Evolutionary conservation across 2,329 filamentous ascomycete genomes (phyloP), one percentile per base, ranked within the genome.

Genomic region (Colletotrichum cuscutae): DNA sequence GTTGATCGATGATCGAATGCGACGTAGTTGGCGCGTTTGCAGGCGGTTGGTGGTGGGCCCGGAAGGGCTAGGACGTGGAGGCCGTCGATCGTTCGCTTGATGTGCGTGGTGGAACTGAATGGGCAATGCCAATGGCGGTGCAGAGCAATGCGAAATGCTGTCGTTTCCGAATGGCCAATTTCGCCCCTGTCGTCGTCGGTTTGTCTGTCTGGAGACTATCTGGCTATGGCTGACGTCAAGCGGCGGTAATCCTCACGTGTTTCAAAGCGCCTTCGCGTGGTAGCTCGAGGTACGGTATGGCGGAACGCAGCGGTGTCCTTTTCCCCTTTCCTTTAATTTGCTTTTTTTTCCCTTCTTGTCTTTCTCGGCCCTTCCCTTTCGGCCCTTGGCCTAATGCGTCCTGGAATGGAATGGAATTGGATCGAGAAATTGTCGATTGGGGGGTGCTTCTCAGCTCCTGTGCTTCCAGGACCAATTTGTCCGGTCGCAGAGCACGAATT

Each of bases 1-100:
- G 52, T 46, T 69, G 59, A 60, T 72, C 24, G 54, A 54, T 69
- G 70, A 64, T 59, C 65, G 70, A 59, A 72, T 69, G 42, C 69
- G 30, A 69, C 69, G 69, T 69, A 49, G 8, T 22, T 49, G 42
- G 42, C 70, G 70, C 56, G 52, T 56, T 57, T 65, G 32, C 62
- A 30, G 52, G 46, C n/a, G 28, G 46, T n/a, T 11, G 61, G 61
- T 22, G 28, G 30, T 37, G 49, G 30, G 35, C 42, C 42, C 42
- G 42, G 42, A 49, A 49, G 42, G 42, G 42, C 42, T 49, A n/a
- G 42, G 42, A 49, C 42, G 42, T 64, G 30, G 37, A 49, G 26
- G 37, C 61, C 52, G 61, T 65, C 52, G 62, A 65, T 57, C 32
- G 28, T 46, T 65, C 52, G 32, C 49, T 30, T 65, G 13, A 42